phyloP scores from a whole-genome alignment of 495 filamentous ascomycete species.

The Melanomma pulvis-pyrius region DNA sequence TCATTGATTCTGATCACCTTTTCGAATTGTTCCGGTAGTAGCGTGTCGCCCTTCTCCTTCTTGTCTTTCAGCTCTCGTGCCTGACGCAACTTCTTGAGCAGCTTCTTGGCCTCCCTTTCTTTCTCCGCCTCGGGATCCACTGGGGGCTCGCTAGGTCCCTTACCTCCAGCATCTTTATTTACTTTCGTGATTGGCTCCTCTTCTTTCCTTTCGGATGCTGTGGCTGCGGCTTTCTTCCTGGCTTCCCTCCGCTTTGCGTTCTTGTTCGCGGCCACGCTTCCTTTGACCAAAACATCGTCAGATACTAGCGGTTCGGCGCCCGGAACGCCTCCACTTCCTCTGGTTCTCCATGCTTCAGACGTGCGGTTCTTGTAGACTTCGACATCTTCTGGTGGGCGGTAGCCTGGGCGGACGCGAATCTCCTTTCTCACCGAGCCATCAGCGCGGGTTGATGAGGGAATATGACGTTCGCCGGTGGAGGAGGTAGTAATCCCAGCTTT shows the following conservation, averaged over 20 bases:
- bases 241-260: slow-evolving; percentile 94
- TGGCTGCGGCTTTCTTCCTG: slow-evolving; percentile 79
- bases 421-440: slow-evolving; percentile 89
- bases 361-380: slow-evolving; percentile 93
- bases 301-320: slow-evolving; percentile 70
- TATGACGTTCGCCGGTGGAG: slow-evolving; percentile 74
- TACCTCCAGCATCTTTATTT: slow-evolving; percentile 22
- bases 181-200: slow-evolving; percentile 45
- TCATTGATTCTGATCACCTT: slow-evolving; percentile 98
- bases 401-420: slow-evolving; percentile 90
- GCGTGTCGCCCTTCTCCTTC: slow-evolving; percentile 78
- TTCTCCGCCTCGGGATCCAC: slow-evolving; percentile 73
- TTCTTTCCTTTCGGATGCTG: slow-evolving; percentile 41
- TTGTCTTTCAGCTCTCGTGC: slow-evolving; percentile 88
- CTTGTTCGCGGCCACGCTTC: slow-evolving; percentile 66
- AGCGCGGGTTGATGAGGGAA: slow-evolving; percentile 81
- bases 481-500: slow-evolving; percentile 79
- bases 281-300: slow-evolving; percentile 44
- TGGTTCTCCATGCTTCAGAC: slow-evolving; percentile 81
- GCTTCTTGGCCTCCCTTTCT: slow-evolving; percentile 87
- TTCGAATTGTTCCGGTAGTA: slow-evolving; percentile 93
- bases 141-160: slow-evolving; percentile 18
- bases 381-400: slow-evolving; percentile 92
- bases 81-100: slow-evolving; percentile 96
- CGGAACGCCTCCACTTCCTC: slow-evolving; percentile 75